phyloP scores from a whole-genome alignment of 495 filamentous ascomycete genomes.

The Penicillium maclennaniae region DNA sequence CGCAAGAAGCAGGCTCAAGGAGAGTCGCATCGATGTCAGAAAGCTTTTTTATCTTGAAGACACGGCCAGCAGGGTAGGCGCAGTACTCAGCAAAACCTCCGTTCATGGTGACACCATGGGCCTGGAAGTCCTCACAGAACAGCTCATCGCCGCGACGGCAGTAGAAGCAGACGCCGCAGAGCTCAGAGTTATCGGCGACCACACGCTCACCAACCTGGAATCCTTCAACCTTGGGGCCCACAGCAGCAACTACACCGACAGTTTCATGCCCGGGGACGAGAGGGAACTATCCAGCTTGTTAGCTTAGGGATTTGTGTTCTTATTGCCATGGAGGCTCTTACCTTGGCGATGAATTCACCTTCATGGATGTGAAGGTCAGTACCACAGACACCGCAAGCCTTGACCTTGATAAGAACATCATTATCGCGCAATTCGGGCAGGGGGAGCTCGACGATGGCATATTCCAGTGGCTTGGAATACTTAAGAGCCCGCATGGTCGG shows the following conservation, averaged over 20 bases:
- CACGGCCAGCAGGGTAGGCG: conserved; percentile 52
- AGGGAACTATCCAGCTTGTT: conserved; percentile 41
- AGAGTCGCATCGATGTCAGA: conserved; percentile 68
- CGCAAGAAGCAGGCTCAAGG: conserved; percentile 69
- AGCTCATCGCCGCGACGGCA: conserved; percentile 65
- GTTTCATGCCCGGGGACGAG: conserved; percentile 52
- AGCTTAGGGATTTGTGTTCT: no score
- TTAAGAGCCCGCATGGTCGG: conserved; percentile 5
- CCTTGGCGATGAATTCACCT: conserved; percentile 58
- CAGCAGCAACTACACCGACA: conserved; percentile 51
- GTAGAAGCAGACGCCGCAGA: conserved; percentile 71
- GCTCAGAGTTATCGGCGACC: conserved; percentile 53
- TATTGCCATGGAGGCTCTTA: conserved; percentile 17
- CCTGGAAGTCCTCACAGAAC: conserved; percentile 66
- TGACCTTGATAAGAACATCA: conserved; percentile 39
- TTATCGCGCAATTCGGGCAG: conserved; percentile 5
- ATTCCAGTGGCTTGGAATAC: conserved; percentile 1
- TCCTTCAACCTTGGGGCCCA: conserved; percentile 56
- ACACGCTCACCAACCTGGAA: conserved; percentile 66
- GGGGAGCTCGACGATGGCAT: background rate
- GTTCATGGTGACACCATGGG: conserved; percentile 61
- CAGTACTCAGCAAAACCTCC: conserved; percentile 72
- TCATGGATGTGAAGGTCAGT: conserved; percentile 67
- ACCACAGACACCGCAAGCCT: conserved; percentile 68
- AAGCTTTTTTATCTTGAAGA: conserved; percentile 68